Base-by-base conservation (phyloP, 2,329 filamentous ascomycete species). In the Fusarium incarnatum region DNA sequence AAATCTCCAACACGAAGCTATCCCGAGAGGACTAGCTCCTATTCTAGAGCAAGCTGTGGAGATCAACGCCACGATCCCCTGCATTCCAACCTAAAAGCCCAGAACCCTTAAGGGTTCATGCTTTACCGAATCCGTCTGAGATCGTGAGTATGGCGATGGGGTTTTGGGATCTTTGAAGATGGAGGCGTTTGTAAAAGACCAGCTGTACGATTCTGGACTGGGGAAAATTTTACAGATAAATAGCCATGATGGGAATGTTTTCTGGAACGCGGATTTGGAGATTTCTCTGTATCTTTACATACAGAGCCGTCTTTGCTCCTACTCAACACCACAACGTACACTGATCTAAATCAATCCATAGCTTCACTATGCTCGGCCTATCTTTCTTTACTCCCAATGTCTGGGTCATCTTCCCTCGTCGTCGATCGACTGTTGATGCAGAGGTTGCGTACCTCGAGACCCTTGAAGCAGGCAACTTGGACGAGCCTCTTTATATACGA, bases 281-380 rank as follows among this genome's bases (percentile, higher is more conserved):
- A 57, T 18, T 27, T 8, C 8, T 25, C 34, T n/a, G 23, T 52
- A 65, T 18, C 30, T 32, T 59, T n/a, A 62, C 27, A 46, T 30
- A 34, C 23, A 54, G 9, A 41, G 40, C 10, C 30, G 11, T 12
- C 25, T n/a, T 41, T 28, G n/a, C 13, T 22, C 46, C 44, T 13
- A 8, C 34, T 20, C 2, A 25, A 34, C 42, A 5, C 16, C n/a
- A 20, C 28, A 42, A 23, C 12, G 22, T 32, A 25, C 28, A n/a
- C 15, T 12, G 44, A 28, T 42, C 32, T 15, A 30, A 37, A 27
- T 30, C 8, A 44, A n/a, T 22, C 2, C 7, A 41, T 18, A 37
- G 6, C 16, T 2, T 46, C 23, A 69, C 18, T 13, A 76, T 76
- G 74, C 57, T 76, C 46, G 72, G 72, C 6, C 18, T 76, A 9